Percentiles rank a stretch among this genome's conserved stretches.
Conservation (phyloP, 106 monocot species). For the Dendrobium chrysotoxum region DNA sequence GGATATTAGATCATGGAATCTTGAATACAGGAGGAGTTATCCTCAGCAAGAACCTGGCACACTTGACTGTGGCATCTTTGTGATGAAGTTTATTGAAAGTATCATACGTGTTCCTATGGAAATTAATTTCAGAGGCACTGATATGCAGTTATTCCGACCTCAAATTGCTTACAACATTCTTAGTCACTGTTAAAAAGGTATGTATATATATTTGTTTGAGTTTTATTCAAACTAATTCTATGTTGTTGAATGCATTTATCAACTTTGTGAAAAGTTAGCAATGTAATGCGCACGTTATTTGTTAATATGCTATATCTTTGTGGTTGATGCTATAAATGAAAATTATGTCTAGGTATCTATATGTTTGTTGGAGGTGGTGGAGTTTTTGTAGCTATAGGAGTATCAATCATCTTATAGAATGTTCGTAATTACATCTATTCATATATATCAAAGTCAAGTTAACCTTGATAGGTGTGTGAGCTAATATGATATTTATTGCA, state of each 20-base stretch:
- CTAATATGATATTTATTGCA: too few species aligned
- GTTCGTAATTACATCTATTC: too few species aligned
- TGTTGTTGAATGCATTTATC: background rate
- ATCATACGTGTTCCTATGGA: background rate
- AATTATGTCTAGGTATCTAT: too few species aligned
- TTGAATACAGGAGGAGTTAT: slow-evolving; percentile 3
- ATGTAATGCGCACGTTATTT: too few species aligned
- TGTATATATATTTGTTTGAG: background rate
- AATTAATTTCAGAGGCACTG: background rate
- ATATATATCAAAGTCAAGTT: too few species aligned
- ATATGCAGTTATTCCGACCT: slow-evolving; percentile 1
- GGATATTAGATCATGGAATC: slow-evolving; percentile 8
- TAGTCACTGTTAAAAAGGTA: background rate
- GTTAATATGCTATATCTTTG: too few species aligned
- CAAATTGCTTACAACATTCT: slow-evolving; percentile 6
- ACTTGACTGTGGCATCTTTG: slow-evolving; percentile 8
- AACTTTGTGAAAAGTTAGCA: background rate
- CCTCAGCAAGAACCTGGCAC: slow-evolving; percentile 6
- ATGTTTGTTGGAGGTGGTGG: too few species aligned
- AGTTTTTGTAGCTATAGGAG: too few species aligned
- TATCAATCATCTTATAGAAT: background rate
- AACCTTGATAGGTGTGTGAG: too few species aligned
- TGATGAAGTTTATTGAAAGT: slow-evolving; percentile 8
- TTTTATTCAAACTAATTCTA: background rate
- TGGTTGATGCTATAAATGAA: too few species aligned